A percentile compares a stretch with the other conserved stretches of the same genome.
phyloP scores from a whole-genome alignment of 768 basidiomycete genomes.

The Cystobasidium tubakii region DNA sequence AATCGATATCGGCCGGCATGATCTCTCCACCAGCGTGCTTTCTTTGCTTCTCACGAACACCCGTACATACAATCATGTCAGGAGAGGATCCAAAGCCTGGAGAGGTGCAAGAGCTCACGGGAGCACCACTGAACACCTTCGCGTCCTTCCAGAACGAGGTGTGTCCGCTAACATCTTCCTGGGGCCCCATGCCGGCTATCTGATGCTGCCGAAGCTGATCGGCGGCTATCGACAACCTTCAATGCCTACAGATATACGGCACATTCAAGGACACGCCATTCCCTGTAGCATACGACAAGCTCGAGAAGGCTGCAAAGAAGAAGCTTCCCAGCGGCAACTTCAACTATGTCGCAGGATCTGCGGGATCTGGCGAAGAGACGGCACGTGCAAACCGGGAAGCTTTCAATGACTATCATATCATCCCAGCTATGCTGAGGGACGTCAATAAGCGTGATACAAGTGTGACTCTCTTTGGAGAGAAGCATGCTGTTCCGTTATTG shows the following conservation, averaged over 20 bases:
- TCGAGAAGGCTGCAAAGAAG: slow-evolving; percentile 15
- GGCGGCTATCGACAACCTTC: not conserved
- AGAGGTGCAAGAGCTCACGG: slow-evolving; percentile 22
- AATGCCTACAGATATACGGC: slow-evolving; percentile 22
- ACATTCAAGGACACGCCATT: slow-evolving; percentile 30
- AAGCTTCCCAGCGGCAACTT: slow-evolving; percentile 34
- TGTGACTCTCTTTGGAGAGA: slow-evolving; percentile 28
- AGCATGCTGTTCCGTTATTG: slow-evolving; percentile 24
- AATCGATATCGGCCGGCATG: too few species aligned
- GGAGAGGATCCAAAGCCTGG: slow-evolving; percentile 16
- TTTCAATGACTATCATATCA: slow-evolving; percentile 26
- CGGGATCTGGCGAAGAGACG: slow-evolving; percentile 22
- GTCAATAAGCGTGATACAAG: not conserved
- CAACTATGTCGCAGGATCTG: slow-evolving; percentile 35
- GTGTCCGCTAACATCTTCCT: not conserved
- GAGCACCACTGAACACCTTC: not conserved
- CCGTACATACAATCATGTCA: not conserved
- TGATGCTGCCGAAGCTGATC: slow-evolving; percentile 2
- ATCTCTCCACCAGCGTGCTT: not conserved
- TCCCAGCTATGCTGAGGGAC: slow-evolving; percentile 22
- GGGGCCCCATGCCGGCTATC: not conserved
- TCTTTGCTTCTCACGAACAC: not conserved
- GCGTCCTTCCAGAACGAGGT: slow-evolving; percentile 22
- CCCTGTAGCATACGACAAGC: slow-evolving; percentile 23
- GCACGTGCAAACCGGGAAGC: slow-evolving; percentile 24